These are phyloP conservation scores for Haplosporangium sp. DNA, from an alignment of 371 early-diverging fungal species.

Conservation along the genomic window DNA sequence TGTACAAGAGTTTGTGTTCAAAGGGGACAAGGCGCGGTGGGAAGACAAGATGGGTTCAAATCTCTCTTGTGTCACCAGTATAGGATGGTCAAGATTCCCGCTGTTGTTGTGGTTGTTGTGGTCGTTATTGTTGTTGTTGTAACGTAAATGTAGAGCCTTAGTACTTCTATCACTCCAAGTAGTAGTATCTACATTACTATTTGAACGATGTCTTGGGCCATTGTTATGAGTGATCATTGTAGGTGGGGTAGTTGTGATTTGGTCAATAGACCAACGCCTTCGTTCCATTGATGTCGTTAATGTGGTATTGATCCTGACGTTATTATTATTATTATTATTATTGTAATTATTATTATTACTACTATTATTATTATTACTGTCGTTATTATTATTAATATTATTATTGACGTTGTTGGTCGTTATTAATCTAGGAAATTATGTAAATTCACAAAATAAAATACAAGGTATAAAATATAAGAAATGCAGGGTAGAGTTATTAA, in stretches of 20 bases:
- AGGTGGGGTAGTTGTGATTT: neutral
- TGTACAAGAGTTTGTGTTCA: conserved; percentile 29
- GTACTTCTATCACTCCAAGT: neutral
- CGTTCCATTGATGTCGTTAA: conserved; percentile 5
- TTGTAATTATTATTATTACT: no score
- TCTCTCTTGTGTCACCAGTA: conserved; percentile 19
- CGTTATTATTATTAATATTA: no score
- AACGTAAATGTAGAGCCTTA: conserved; percentile 4
- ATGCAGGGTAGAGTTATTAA: neutral
- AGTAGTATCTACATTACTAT: neutral
- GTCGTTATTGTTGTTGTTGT: neutral
- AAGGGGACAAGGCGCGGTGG: conserved; percentile 3
- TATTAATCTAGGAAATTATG: neutral
- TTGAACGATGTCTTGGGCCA: neutral
- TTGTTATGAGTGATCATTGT: neutral
- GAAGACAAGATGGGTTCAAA: neutral
- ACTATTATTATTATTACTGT: no score
- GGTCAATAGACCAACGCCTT: conserved; percentile 29
- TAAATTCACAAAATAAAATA: neutral
- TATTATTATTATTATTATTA: no score
- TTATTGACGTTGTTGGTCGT: neutral
- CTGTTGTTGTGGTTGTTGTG: neutral
- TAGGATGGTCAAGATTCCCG: conserved; percentile 15
- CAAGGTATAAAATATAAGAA: neutral
- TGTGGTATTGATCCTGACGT: neutral